phyloP scores from a whole-genome alignment of 2,329 filamentous ascomycete genomes.

The Ceratocystis destructans region DNA sequence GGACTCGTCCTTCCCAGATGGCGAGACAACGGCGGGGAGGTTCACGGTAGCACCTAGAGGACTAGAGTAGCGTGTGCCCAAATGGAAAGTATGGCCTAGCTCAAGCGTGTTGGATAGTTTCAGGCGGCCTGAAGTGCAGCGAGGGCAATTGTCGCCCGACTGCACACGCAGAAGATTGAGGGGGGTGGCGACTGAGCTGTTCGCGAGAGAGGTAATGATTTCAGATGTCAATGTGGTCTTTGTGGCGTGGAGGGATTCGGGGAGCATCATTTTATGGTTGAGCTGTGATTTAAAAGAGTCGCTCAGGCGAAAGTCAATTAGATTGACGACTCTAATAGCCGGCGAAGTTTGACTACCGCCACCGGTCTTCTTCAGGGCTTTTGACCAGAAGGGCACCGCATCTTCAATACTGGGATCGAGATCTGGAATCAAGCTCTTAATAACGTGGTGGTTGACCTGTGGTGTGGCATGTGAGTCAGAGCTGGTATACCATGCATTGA shows the following conservation, averaged over 20 bases:
- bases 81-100: conserved; percentile 86
- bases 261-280: neutral
- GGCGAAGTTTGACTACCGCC: neutral
- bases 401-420: conserved; percentile 59
- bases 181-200: neutral
- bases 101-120: conserved; percentile 64
- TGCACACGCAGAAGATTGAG: conserved; percentile 52
- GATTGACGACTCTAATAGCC: conserved; percentile 25
- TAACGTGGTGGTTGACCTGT: conserved; percentile 38
- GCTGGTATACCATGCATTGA: conserved; percentile 55
- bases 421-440: conserved; percentile 52
- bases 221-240: neutral
- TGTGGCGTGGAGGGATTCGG: neutral
- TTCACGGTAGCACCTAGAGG: conserved; percentile 54
- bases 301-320: conserved; percentile 25
- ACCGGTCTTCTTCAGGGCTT: conserved; percentile 24
- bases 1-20: conserved; percentile 14
- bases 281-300: conserved; percentile 1
- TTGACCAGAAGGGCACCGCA: conserved; percentile 38
- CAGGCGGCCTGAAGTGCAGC: conserved; percentile 51
- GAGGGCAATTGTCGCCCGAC: conserved; percentile 58
- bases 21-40: conserved; percentile 22
- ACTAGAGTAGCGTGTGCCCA: conserved; percentile 75
- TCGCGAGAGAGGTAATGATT: neutral
- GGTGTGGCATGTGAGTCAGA: conserved; percentile 23